Percentiles rank a stretch among this genome's conserved stretches.
Conservation (phyloP, 2,329 filamentous ascomycete genomes). For the Trichophaea hybrida region DNA sequence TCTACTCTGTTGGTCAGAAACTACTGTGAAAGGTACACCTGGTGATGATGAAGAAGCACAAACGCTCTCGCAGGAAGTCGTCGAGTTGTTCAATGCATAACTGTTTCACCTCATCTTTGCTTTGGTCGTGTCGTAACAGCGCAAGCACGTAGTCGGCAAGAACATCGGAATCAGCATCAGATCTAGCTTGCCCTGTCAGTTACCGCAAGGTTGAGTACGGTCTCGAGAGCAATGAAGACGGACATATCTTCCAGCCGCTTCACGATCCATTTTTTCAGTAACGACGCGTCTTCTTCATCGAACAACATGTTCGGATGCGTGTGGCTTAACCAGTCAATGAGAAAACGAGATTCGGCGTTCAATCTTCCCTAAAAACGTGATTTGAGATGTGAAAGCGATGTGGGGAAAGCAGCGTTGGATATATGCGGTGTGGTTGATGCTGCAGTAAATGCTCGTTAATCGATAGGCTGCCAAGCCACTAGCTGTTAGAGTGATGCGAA, state of each 20-base stretch:
- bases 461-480: too few species aligned
- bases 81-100: slow-evolving; percentile 58
- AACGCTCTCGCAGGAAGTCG: slow-evolving; percentile 60
- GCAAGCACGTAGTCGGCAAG: slow-evolving; percentile 75
- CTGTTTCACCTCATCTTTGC: slow-evolving; percentile 47
- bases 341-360: background rate
- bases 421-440: too few species aligned
- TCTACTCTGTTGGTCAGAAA: slow-evolving; percentile 32
- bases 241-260: slow-evolving; percentile 63
- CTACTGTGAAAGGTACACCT: background rate
- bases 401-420: too few species aligned
- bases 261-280: slow-evolving; percentile 63
- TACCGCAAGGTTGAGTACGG: background rate
- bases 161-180: slow-evolving; percentile 66
- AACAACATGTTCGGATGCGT: slow-evolving; percentile 34
- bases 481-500: too few species aligned
- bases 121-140: slow-evolving; percentile 55
- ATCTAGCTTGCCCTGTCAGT: slow-evolving; percentile 37
- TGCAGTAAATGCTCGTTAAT: too few species aligned
- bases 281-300: slow-evolving; percentile 45
- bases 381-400: too few species aligned
- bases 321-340: slow-evolving; percentile 1
- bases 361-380: background rate
- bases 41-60: slow-evolving; percentile 7
- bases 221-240: slow-evolving; percentile 28